Evolutionary conservation across 2,329 filamentous ascomycete genomes (phyloP).

Genomic region (Fusarium sp.): DNA sequence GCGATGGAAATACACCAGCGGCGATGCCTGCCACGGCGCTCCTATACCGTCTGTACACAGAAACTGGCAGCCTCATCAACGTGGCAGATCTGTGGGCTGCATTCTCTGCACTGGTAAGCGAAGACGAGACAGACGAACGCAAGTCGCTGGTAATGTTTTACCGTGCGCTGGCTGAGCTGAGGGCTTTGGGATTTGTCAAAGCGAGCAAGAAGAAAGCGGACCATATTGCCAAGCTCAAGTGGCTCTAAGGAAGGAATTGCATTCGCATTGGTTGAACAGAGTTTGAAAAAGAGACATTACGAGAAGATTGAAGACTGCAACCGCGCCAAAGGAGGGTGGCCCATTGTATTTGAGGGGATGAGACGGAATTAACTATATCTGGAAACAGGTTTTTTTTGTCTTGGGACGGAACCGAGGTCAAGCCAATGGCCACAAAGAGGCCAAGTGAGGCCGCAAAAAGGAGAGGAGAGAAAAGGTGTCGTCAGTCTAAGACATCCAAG

Average conservation of each 20-base stretch:
- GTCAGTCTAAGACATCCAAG: constrained; percentile 37
- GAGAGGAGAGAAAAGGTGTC: constrained; percentile 23
- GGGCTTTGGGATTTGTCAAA: constrained; percentile 88
- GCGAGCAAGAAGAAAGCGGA: constrained; percentile 91
- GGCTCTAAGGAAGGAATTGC: constrained; percentile 62
- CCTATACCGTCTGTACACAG: constrained; percentile 82
- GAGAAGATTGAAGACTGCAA: constrained; percentile 12
- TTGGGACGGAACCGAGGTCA: constrained; percentile 9
- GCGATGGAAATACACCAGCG: constrained; percentile 64
- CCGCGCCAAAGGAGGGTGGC: constrained; percentile 7
- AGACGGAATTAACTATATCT: constrained; percentile 10
- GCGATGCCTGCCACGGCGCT: constrained; percentile 79
- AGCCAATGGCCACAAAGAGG: constrained; percentile 15
- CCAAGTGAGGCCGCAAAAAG: constrained; percentile 18
- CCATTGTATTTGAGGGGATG: constrained; percentile 28
- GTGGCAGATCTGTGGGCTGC: constrained; percentile 84
- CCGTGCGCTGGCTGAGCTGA: constrained; percentile 84
- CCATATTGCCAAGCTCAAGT: constrained; percentile 91
- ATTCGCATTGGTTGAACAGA: constrained; percentile 22
- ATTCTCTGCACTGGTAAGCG: constrained; percentile 74
- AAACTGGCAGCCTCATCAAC: constrained; percentile 82
- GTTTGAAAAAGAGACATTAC: constrained; percentile 32
- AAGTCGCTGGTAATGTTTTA: constrained; percentile 83
- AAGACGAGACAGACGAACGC: constrained; percentile 61
- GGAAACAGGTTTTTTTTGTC: constrained; percentile 9